Conservation (phyloP, 495 filamentous ascomycete species). For the Hyaloscypha finlandica region DNA sequence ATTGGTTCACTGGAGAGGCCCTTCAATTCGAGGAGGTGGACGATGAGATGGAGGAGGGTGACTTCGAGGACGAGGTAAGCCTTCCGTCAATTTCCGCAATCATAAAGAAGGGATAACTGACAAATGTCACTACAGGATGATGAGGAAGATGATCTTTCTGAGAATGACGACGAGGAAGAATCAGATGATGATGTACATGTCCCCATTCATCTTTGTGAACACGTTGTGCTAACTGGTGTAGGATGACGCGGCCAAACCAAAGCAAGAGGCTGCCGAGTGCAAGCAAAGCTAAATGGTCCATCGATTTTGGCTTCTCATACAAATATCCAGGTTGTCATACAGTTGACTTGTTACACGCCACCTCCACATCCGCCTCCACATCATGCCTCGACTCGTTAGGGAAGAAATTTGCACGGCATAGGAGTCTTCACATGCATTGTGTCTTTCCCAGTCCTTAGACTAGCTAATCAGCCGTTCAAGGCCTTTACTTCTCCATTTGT, state of each 20-base stretch:
- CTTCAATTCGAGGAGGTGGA: slow-evolving; percentile 95
- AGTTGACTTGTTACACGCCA: slow-evolving; percentile 9
- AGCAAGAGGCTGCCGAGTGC: slow-evolving; percentile 98
- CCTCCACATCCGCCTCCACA: neutral
- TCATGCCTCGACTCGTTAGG: neutral
- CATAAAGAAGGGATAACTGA: neutral
- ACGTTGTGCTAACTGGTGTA: slow-evolving; percentile 40
- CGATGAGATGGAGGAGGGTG: slow-evolving; percentile 81
- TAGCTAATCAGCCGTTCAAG: neutral
- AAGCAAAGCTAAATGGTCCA: slow-evolving; percentile 83
- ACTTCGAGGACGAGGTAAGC: slow-evolving; percentile 73
- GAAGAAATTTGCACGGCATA: neutral
- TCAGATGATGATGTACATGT: slow-evolving; percentile 88
- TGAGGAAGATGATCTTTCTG: slow-evolving; percentile 83
- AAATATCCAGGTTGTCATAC: slow-evolving; percentile 6
- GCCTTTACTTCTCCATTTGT: neutral
- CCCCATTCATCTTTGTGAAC: slow-evolving; percentile 4
- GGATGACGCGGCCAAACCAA: slow-evolving; percentile 95
- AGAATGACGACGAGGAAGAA: slow-evolving; percentile 83
- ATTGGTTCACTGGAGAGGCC: slow-evolving; percentile 99
- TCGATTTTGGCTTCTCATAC: neutral
- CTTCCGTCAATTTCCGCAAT: neutral
- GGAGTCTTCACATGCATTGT: neutral
- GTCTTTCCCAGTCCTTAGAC: neutral
- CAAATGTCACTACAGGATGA: slow-evolving; percentile 60